Percentiles rank a stretch among this genome's conserved stretches.
Evolutionary conservation across 225 moss, liverwort and hornwort species (phyloP).

Genomic region (Physcomitrium patens): DNA sequence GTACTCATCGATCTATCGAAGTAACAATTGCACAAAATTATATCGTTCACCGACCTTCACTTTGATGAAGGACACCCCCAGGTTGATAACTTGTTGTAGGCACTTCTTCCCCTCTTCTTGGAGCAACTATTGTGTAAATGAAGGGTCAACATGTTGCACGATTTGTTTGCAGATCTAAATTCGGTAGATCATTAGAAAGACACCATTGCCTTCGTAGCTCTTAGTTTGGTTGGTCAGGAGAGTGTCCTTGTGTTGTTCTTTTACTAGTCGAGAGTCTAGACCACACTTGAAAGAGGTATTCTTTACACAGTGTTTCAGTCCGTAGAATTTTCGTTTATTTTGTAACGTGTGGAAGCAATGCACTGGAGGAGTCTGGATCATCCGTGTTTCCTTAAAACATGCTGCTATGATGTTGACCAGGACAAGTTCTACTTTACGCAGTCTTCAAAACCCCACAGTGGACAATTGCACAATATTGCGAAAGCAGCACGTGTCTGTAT

Average conservation of each 20-base stretch:
- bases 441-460: slow-evolving; percentile 50
- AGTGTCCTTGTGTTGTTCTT: neutral
- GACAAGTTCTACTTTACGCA: slow-evolving; percentile 5
- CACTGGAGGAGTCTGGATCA: slow-evolving; percentile 1
- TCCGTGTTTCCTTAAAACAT: neutral
- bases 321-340: neutral
- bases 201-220: neutral
- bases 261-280: neutral
- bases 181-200: neutral
- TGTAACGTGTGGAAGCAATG: neutral
- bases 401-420: slow-evolving; percentile 8
- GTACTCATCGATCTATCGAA: neutral
- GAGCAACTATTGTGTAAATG: neutral
- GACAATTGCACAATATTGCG: slow-evolving; percentile 45
- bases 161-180: neutral
- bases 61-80: neutral
- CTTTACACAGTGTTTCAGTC: neutral
- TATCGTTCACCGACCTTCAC: too few relatives aligned
- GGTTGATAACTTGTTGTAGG: neutral
- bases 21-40: neutral
- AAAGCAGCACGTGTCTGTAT: slow-evolving; percentile 64
- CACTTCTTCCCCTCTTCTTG: neutral
- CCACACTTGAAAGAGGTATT: neutral
- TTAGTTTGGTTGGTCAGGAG: neutral
- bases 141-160: neutral